Base-by-base conservation (phyloP, 495 filamentous ascomycete genomes). In the Aspergillus carlsbadensis region DNA sequence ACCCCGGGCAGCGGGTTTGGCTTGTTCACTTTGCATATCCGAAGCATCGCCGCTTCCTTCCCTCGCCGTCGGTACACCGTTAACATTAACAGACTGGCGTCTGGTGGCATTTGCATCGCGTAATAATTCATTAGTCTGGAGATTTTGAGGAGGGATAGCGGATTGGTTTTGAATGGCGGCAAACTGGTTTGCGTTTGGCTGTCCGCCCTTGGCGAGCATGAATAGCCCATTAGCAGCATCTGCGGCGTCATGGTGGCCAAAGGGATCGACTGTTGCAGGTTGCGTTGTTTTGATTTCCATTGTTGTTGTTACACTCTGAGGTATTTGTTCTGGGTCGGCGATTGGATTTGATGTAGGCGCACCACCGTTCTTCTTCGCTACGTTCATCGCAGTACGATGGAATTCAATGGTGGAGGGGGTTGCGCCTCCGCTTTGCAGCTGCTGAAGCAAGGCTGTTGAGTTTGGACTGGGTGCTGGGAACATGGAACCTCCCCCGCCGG, bases 401-500 rank as follows among this genome's bases (percentile, higher is more conserved):
- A 98, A 98, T 62, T 98, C 94, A 47, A 96, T 76, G 0, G 92
- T 96, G 33, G 85, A 86, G 13, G 94, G 94, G 18, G 94, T 98
- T 11, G 91, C 85, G 45, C 87, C 88, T 50, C 89, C 89, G 69
- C 84, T 88, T 58, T 88, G 86, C 34, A 96, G 77, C 64, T 87
- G 83, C 48, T 88, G 86, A 67, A 92, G 87, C 24, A 96, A 66
- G 24, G 89, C 84, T 68, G 90, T 87, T 0, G 90, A 89, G 67
- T 87, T 93, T 15, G 94, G 94, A 65, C 90, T 92, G 5, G 92
- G 89, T 29, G 86, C 89, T 29, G 92, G 91, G 78, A 98, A 98
- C 89, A 98, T 97, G 65, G 93, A 96, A 56, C 94, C 94, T 65
- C 93, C 91, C 39, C 94, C 94, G 48, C 94, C 94, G 15, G 94